Conservation (phyloP, 2,329 filamentous ascomycete genomes). For the Colletotrichum incanum region DNA sequence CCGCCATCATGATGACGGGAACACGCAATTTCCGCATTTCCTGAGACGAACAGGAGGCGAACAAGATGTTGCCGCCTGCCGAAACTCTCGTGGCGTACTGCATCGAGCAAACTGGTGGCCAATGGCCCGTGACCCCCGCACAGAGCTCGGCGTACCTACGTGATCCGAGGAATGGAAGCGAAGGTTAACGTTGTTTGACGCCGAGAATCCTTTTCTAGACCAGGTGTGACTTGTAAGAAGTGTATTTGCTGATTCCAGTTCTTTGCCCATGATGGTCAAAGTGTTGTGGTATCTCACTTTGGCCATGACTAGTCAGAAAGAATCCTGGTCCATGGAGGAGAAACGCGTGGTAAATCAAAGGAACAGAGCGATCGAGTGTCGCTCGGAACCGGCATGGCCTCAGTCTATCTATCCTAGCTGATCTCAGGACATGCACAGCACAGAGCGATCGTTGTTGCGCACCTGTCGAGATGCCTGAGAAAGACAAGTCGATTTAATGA, state of each 20-base stretch:
- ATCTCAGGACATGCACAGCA: slow-evolving; percentile 17
- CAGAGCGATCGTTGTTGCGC: slow-evolving; percentile 2
- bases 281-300: background rate
- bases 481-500: background rate
- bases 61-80: slow-evolving; percentile 16
- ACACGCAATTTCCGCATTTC: slow-evolving; percentile 31
- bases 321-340: background rate
- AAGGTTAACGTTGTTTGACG: background rate
- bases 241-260: background rate
- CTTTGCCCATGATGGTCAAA: slow-evolving; percentile 8
- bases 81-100: slow-evolving; percentile 30
- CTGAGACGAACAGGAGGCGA: slow-evolving; percentile 36
- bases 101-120: slow-evolving; percentile 31
- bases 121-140: slow-evolving; percentile 31
- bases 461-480: slow-evolving; percentile 10
- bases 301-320: slow-evolving; percentile 12
- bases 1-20: slow-evolving; percentile 30
- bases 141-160: slow-evolving; percentile 17
- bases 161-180: background rate
- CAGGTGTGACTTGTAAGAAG: slow-evolving; percentile 8
- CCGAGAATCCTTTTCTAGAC: background rate
- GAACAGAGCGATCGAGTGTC: background rate
- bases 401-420: background rate
- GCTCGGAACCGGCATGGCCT: background rate
- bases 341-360: background rate